Base-by-base conservation (phyloP, 1,139 yeast species). In the Scheffersomyces titani region DNA sequence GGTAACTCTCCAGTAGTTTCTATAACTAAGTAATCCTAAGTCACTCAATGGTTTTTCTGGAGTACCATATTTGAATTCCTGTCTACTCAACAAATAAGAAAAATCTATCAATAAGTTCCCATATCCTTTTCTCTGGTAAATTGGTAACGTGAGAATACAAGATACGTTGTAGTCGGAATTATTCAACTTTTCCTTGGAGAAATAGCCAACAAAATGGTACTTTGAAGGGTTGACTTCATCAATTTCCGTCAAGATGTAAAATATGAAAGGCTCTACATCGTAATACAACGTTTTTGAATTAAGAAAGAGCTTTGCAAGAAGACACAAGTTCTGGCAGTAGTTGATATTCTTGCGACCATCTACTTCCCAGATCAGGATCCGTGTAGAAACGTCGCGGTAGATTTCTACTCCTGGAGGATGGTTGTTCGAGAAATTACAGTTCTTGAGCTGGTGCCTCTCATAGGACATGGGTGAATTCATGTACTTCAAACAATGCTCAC, bases 41-140 rank as follows among this genome's bases (percentile, higher is more conserved):
- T 90, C 96, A 64, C 96, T 88, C 55, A 94, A 77, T 0, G 99
- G 98, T 67, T 93, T 93, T 65, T 94, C 99, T 0, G 99, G 99
- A 0, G 98, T 90, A 0, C 99, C 99, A 56, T 83, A 83, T 59
- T 87, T 88, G 63, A 85, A 86, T 68, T 94, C 98, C 57, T 84
- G 79, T 55, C 90, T 77, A 1, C 93, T 84, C 51, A 94, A 73
- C 44, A 93, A 75, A 69, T 94, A 94, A 55, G 97, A 91, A 70
- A 94, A 92, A 62, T 92, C 97, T 68, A 94, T 94, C 58, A 94
- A 77, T 57, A 93, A 80, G 68, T 87, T 89, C 3, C 99, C 99
- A 71, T 90, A 92, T 0, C 99, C 99, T 61, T 86, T 85, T 54
- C 97, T 75, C 71, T 93, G 98, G 66, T 89, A 89, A 6, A 89